Base-by-base conservation (phyloP, 1,139 yeast species). In the Saccharomyces hybrid region DNA sequence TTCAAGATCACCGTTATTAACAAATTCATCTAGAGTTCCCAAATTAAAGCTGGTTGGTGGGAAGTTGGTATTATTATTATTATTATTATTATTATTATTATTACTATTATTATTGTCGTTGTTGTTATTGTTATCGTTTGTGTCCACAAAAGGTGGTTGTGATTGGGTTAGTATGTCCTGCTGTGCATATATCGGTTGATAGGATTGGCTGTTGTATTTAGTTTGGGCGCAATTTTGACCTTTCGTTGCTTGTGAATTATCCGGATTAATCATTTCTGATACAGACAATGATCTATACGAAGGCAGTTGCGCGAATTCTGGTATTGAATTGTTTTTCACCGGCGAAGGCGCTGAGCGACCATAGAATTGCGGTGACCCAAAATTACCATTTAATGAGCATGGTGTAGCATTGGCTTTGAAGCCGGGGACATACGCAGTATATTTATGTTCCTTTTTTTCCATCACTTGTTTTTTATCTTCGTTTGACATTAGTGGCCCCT, bases 1-100 rank as follows among this genome's bases (percentile, higher is more conserved):
- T 47, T 61, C 59, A 44, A 66, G 53, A 54, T 66, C 68, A 51
- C 64, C 66, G 48, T 62, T 61, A 48, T 62, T 60, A 27, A 66
- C 59, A 51, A 67, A 67, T 27, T 67, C 70, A 53, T 66, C 69
- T 47, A 67, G 52, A 3, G 71, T 66, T 20, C 70, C 70, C 31
- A 67, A 47, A 51, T 66, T 63, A 53, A 58, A 65, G 41, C 59
- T 53, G 25, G 57, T 53, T 9, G 50, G 28, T n/a, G 51, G 34
- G 9, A 51, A 27, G 2, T 26, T 41, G 5, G 29, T 31, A 13
- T 46, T 49, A 27, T 48, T 28, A 20, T 31, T 46, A 42, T 8
- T 47, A 38, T 20, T 27, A 31, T 48, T 20, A 13, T 29, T 23
- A 3, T 11, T 20, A 4, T 14, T 16, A n/a, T 9, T 27, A 2